Base-by-base conservation (phyloP, 2,329 filamentous ascomycete genomes). In the Dactylella cylindrospora region DNA sequence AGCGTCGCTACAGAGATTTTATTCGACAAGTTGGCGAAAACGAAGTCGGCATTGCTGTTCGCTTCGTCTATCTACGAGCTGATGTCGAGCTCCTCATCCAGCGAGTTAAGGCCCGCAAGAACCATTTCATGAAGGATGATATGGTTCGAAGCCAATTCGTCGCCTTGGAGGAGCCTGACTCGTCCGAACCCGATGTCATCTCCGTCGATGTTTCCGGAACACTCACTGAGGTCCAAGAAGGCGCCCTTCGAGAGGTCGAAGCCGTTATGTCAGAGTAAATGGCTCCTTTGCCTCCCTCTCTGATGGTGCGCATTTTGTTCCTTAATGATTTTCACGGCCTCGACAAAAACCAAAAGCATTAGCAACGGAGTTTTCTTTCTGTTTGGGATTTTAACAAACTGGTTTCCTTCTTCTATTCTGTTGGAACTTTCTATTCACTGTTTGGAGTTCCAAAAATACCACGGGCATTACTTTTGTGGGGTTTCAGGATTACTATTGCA, bases 141-240 rank as follows among this genome's bases (percentile, higher is more conserved):
- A 97, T 98, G 91, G 90, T 98, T 6, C 84, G 86, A 70, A 95
- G 89, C 74, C 93, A 98, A 72, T 86, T 97, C 67, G 82, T 84
- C 65, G 85, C 84, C 46, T 79, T 98, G n/a, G 91, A 98, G 75
- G 83, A 85, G 65, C 93, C 93, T 0, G 78, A 78, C 45, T 73
- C 75, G 38, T 82, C 88, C 51, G 86, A 90, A 70, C 78, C 73
- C 17, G 88, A 93, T 72, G 84, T 87, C 64, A 78, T 90, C 65
- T 81, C 76, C 50, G 77, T 91, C 57, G 84, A 90, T 71, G 84
- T 86, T 51, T 82, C 80, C 75, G 73, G 77, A 55, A 70, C 79
- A 49, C 66, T 79, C 67, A 75, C 83, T 43, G 75, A 81, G 44
- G 84, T 90, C 54, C 57, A 62, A 39, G 38, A 62, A 20, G 29